Conservation (phyloP, 2,329 filamentous ascomycete genomes). For the Falciphora oryzae region DNA sequence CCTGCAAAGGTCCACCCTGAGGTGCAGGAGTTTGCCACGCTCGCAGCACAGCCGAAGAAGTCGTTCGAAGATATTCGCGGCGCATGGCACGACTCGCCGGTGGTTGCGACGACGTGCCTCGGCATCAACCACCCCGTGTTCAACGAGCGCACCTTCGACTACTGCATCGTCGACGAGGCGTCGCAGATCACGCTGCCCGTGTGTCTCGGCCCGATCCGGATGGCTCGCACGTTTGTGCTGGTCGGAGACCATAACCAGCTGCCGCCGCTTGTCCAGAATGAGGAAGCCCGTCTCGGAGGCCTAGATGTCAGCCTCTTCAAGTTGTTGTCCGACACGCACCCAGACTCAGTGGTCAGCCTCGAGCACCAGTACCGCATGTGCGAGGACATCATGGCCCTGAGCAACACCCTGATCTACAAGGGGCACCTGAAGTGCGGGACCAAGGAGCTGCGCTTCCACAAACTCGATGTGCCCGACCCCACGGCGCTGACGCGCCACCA, state of each 20-base stretch:
- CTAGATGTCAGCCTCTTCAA: constrained; percentile 94
- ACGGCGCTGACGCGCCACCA: constrained; percentile 54
- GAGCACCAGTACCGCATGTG: constrained; percentile 99
- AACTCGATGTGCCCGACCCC: constrained; percentile 63
- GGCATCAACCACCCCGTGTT: constrained; percentile 88
- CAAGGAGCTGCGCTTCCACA: constrained; percentile 62
- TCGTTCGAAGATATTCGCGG: constrained; percentile 78
- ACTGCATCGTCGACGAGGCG: constrained; percentile 97
- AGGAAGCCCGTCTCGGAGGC: constrained; percentile 76
- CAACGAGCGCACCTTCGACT: constrained; percentile 85
- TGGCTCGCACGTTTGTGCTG: constrained; percentile 88
- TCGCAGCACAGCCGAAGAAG: constrained; percentile 67
- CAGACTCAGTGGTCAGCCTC: constrained; percentile 80
- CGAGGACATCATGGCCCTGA: constrained; percentile 90
- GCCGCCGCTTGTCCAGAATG: constrained; percentile 89
- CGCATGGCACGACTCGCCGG: constrained; percentile 77
- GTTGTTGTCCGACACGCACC: constrained; percentile 81
- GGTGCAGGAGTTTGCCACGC: constrained; percentile 75
- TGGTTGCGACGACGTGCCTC: constrained; percentile 93
- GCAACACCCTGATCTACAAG: constrained; percentile 89
- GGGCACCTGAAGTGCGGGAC: constrained; percentile 87
- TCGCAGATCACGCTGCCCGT: constrained; percentile 96
- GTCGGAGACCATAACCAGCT: constrained; percentile 97
- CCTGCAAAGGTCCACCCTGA: constrained; percentile 82
- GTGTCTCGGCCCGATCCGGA: constrained; percentile 86